These are phyloP conservation scores for Dactylellina parvicollis DNA, from an alignment of 2,329 filamentous ascomycete species.

Conservation along the genomic window DNA sequence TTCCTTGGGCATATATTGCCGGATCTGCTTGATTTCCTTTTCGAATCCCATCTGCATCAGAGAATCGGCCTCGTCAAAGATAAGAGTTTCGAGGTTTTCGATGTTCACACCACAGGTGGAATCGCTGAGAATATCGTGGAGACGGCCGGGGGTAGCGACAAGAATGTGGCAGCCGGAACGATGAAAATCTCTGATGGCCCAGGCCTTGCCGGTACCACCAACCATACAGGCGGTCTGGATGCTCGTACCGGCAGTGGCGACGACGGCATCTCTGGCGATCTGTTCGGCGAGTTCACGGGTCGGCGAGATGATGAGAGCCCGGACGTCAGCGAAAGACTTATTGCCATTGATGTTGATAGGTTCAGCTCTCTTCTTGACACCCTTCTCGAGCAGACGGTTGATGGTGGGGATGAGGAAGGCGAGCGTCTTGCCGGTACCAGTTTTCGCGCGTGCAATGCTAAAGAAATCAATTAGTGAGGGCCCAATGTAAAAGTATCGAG, in stretches of 20 bases:
- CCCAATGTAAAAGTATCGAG: too few species aligned
- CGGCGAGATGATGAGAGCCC: constrained; percentile 78
- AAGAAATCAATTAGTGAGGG: constrained; percentile 55
- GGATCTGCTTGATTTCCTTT: constrained; percentile 72
- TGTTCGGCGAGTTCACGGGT: constrained; percentile 84
- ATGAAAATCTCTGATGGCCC: constrained; percentile 75
- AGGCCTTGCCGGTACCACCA: constrained; percentile 82
- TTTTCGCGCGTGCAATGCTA: constrained; percentile 92
- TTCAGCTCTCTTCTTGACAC: constrained; percentile 59
- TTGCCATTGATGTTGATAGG: constrained; percentile 55
- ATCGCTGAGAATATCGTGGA: constrained; percentile 82
- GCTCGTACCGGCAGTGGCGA: constrained; percentile 72
- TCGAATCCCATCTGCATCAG: constrained; percentile 75
- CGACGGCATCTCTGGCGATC: constrained; percentile 80
- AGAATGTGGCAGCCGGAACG: constrained; percentile 84
- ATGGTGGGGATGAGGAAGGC: constrained; percentile 89
- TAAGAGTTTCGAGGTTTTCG: constrained; percentile 69
- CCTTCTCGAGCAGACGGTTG: constrained; percentile 66
- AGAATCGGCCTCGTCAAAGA: constrained; percentile 75
- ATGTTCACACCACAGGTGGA: constrained; percentile 71
- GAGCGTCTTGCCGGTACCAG: constrained; percentile 94
- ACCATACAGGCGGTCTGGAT: constrained; percentile 82
- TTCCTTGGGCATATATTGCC: constrained; percentile 72
- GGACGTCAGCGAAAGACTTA: constrained; percentile 68
- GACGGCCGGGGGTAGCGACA: constrained; percentile 87